Conservation (phyloP, 2,329 filamentous ascomycete genomes). For the Akanthomyces uredinophilus region DNA sequence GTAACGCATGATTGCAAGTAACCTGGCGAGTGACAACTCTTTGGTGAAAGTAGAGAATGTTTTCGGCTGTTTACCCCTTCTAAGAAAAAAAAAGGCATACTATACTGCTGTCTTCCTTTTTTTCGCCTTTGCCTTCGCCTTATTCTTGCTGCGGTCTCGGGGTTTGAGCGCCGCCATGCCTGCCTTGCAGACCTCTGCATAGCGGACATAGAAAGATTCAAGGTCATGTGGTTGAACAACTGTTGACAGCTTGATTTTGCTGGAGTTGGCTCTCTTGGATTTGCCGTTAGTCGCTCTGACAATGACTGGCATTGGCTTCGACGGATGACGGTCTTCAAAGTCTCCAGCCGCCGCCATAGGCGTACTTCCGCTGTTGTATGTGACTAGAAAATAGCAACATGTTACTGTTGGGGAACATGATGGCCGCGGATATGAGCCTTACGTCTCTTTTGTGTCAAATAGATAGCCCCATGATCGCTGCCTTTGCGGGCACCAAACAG, state of each 20-base stretch:
- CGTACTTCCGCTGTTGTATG: constrained; percentile 39
- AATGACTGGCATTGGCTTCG: constrained; percentile 63
- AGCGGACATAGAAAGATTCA: constrained; percentile 74
- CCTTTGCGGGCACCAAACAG: constrained; percentile 64
- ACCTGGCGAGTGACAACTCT: too few relatives aligned
- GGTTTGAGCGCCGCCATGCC: constrained; percentile 91
- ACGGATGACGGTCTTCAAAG: constrained; percentile 55
- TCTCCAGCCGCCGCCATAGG: constrained; percentile 42
- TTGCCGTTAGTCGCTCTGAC: constrained; percentile 83
- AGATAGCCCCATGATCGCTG: constrained; percentile 68
- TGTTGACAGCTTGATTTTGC: constrained; percentile 74
- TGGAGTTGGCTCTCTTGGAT: constrained; percentile 48
- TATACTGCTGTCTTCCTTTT: constrained; percentile 51
- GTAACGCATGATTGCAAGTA: background rate
- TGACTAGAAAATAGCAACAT: constrained; percentile 29
- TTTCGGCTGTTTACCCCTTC: background rate
- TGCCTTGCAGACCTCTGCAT: constrained; percentile 85
- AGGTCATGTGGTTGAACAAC: constrained; percentile 71
- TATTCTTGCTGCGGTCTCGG: constrained; percentile 82
- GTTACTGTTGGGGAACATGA: background rate
- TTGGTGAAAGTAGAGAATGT: background rate
- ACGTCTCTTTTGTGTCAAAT: constrained; percentile 73
- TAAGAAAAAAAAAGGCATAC: background rate
- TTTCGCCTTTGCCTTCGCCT: constrained; percentile 73
- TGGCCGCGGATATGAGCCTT: constrained; percentile 25